phyloP scores from a whole-genome alignment of 495 filamentous ascomycete genomes.

The Pyrenula aspistea region DNA sequence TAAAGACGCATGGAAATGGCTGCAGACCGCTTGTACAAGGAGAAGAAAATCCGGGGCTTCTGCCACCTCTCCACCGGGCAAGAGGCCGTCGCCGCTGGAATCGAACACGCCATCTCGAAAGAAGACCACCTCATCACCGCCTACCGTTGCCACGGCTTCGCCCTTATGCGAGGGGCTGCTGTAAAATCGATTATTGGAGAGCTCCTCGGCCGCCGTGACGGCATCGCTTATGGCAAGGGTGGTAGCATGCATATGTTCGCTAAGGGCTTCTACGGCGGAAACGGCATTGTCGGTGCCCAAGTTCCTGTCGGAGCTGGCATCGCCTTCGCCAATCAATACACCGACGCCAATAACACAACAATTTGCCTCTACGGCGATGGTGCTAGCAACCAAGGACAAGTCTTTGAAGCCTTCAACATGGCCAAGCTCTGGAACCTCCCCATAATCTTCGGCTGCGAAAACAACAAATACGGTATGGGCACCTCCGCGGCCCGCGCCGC shows the following conservation, averaged over 20 bases:
- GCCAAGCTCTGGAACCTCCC: conserved; percentile 97
- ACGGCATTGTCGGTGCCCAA: conserved; percentile 98
- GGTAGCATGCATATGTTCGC: conserved; percentile 99
- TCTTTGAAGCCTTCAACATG: conserved; percentile 99
- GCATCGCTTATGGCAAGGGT: conserved; percentile 97
- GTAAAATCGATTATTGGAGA: conserved; percentile 94
- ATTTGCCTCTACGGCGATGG: conserved; percentile 93
- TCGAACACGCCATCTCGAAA: conserved; percentile 89
- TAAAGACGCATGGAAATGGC: conserved; percentile 97
- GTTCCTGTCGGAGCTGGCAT: conserved; percentile 95
- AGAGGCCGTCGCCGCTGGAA: conserved; percentile 93
- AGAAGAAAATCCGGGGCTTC: conserved; percentile 99
- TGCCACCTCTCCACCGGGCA: conserved; percentile 96
- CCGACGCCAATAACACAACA: conserved; percentile 67
- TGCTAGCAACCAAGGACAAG: conserved; percentile 96
- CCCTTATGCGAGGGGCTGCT: conserved; percentile 87
- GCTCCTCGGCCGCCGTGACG: conserved; percentile 84
- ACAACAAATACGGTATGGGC: conserved; percentile 99
- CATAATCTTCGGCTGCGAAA: conserved; percentile 92
- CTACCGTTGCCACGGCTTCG: conserved; percentile 97
- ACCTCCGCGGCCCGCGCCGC: conserved; percentile 89
- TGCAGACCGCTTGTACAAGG: conserved; percentile 93
- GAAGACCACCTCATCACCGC: conserved; percentile 91
- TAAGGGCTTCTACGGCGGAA: conserved; percentile 94
- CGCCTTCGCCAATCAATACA: conserved; percentile 94